phyloP scores from a whole-genome alignment of 192 early-diverging fungal genomes.

The Rhizoclosmatium sp. region DNA sequence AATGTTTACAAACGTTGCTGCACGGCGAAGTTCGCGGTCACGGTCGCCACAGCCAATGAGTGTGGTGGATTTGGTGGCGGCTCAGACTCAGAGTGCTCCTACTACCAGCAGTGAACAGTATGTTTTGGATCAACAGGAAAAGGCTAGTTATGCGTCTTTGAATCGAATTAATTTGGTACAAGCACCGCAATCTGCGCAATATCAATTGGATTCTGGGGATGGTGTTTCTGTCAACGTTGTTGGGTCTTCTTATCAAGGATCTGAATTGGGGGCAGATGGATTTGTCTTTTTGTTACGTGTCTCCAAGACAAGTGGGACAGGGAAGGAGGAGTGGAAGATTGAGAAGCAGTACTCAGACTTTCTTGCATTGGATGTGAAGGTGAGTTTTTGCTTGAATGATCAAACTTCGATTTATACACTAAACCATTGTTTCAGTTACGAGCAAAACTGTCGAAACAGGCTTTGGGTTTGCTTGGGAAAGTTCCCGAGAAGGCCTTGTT shows the following conservation, averaged over 20 bases:
- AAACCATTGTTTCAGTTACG: constrained; percentile 49
- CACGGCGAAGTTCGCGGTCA: no score
- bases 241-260: constrained; percentile 68
- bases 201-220: constrained; percentile 42
- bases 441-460: constrained; percentile 42
- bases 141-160: no score
- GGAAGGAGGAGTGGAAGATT: constrained; percentile 74
- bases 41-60: no score
- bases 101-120: no score
- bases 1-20: no score
- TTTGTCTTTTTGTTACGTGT: constrained; percentile 61
- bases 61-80: no score
- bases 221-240: constrained; percentile 60
- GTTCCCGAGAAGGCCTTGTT: constrained; percentile 88
- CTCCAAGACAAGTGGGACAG: constrained; percentile 39
- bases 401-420: not conserved
- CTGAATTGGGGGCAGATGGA: constrained; percentile 38
- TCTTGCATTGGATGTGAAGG: constrained; percentile 78
- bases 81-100: no score
- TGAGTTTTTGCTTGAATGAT: constrained; percentile 40
- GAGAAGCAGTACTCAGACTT: constrained; percentile 93
- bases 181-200: not conserved
- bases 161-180: no score
- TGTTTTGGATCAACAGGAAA: no score
- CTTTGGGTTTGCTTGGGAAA: constrained; percentile 69